Base-by-base conservation (phyloP, 805 yeast species). In the Suhomyces xylopsoci region DNA sequence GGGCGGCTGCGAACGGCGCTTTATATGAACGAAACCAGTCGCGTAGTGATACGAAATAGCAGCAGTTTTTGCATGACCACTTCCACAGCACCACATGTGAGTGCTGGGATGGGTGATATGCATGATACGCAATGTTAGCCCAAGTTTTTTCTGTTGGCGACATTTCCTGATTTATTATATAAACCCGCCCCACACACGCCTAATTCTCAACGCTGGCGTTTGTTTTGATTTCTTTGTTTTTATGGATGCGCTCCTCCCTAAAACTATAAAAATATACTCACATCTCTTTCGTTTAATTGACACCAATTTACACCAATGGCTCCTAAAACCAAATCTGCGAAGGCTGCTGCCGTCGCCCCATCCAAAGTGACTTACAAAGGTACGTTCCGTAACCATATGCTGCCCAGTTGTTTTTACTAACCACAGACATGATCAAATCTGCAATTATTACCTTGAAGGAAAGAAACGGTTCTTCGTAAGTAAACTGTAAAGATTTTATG, bases 391-490 rank as follows among this genome's bases (percentile, higher is more conserved):
- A 24, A 24, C 7, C 26, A 25, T 1, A 25, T 25, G 22, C 4
- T 5, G 26, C 26, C 3, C 7, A 7, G 26, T 25, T 25, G 7
- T 25, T 7, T 25, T 7, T 25, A 7, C 9, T 24, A 51, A 60
- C 67, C 49, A 40, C 47, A 81, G 88, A 84, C 55, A 79, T 83
- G 82, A 82, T 84, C 67, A 78, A 77, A 64, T 82, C 86, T 55
- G 96, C 93, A 48, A 77, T 90, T 58, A 65, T 77, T 40, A 77
- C 87, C 48, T 79, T 90, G 64, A 87, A 87, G 63, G 92, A 88
- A 65, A 84, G 96, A 73, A 87, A 81, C 56, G 96, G 96, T 51
- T 83, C 90, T 46, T 78, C 82, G 83, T 80, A 78, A 61, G 84
- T 80, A 52, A 24, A 45, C 12, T 49, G 19, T 24, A 40, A 19